A percentile compares a stretch with the other conserved stretches of the same genome.
Conservation (phyloP, 1,284 basidiomycete species). For the Peniophora sp. region DNA sequence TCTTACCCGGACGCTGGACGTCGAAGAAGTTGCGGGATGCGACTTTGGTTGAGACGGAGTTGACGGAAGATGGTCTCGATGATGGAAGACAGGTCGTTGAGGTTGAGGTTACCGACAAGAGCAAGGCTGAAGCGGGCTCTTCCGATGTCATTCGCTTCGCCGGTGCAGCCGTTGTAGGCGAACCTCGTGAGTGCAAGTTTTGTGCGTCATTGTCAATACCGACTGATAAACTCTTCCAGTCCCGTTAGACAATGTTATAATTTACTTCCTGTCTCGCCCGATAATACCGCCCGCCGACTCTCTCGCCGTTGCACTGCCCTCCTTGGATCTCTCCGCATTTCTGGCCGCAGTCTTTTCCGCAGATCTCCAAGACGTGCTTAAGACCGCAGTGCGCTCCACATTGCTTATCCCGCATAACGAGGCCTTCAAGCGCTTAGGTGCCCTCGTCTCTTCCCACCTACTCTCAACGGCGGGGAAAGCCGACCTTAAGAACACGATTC, state of each 20-base stretch:
- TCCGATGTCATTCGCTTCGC: constrained; percentile 68
- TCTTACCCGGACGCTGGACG: constrained; percentile 72
- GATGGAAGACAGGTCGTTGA: constrained; percentile 67
- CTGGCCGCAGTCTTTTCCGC: constrained; percentile 86
- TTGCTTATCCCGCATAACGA: constrained; percentile 85
- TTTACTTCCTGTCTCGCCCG: constrained; percentile 87
- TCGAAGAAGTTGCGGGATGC: constrained; percentile 65
- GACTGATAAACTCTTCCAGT: constrained; percentile 33
- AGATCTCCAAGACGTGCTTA: constrained; percentile 65
- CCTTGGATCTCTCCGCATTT: constrained; percentile 82
- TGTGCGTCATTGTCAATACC: constrained; percentile 1
- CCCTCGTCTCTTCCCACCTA: constrained; percentile 82
- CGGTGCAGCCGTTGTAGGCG: constrained; percentile 74
- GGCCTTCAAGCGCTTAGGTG: constrained; percentile 82
- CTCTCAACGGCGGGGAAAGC: constrained; percentile 67
- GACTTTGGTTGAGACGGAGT: constrained; percentile 72
- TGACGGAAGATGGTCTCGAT: constrained; percentile 60
- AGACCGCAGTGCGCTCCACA: constrained; percentile 64
- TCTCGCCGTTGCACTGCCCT: constrained; percentile 77
- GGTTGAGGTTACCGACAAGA: constrained; percentile 54
- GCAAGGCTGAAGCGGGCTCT: constrained; percentile 25
- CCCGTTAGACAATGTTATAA: constrained; percentile 67
- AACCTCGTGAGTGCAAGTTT: constrained; percentile 48
- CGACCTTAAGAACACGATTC: constrained; percentile 77
- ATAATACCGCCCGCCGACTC: constrained; percentile 78